These are phyloP conservation scores for Populus hybrid DNA, from an alignment of 441 rosid genomes.

Conservation along the genomic window DNA sequence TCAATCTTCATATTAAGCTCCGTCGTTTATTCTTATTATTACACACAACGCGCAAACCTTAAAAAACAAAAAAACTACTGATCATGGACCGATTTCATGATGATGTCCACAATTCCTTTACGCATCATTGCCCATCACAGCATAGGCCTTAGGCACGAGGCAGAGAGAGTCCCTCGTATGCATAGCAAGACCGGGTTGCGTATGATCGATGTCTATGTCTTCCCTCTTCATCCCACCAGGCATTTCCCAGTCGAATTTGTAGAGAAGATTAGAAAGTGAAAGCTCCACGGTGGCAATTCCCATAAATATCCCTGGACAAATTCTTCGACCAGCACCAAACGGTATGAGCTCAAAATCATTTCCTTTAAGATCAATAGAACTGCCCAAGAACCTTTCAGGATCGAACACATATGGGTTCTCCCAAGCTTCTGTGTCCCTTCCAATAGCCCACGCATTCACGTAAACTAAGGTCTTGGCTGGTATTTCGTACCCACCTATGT, in stretches of 20 bases:
- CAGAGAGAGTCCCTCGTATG: conserved; percentile 34
- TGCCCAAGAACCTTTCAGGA: conserved; percentile 25
- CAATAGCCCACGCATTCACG: conserved; percentile 12
- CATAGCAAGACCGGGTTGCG: conserved; percentile 27
- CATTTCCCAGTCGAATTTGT: conserved; percentile 29
- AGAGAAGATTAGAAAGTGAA: conserved; percentile 23
- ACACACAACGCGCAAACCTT: too few relatives aligned
- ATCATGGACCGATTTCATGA: too few relatives aligned
- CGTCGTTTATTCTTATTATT: too few relatives aligned
- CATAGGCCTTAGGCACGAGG: conserved; percentile 8
- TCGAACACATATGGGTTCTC: conserved; percentile 15
- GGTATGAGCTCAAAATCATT: conserved; percentile 21
- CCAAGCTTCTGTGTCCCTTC: conserved; percentile 16
- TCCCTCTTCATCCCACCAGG: conserved; percentile 13
- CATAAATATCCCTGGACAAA: conserved; percentile 19
- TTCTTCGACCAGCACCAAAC: conserved; percentile 26
- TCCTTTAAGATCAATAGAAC: not conserved
- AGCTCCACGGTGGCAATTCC: conserved; percentile 15
- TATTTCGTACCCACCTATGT: not conserved
- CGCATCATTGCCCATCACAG: too few relatives aligned
- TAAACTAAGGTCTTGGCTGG: conserved; percentile 12
- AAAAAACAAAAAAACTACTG: too few relatives aligned
- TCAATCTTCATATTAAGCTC: too few relatives aligned
- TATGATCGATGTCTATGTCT: conserved; percentile 4
- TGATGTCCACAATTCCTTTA: too few relatives aligned